Percentiles rank a stretch among this genome's conserved stretches.
Evolutionary conservation across 208 protist species (phyloP).

Genomic region (Blastocrithidia nonstop): DNA sequence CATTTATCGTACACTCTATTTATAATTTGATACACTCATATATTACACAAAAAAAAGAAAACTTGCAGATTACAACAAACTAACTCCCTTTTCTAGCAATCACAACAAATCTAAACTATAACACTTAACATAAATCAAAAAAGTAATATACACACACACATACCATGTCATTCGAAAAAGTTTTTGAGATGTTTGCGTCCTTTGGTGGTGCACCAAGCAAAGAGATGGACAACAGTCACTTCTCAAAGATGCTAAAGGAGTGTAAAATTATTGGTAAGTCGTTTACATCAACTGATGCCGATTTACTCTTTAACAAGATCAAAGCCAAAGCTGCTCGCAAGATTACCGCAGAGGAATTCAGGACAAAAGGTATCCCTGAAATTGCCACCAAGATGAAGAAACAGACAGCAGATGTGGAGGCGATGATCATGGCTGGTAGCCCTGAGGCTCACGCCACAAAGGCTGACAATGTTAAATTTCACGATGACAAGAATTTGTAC

Average conservation of each 20-base stretch:
- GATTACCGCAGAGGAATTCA: conserved; percentile 64
- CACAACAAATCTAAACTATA: not conserved
- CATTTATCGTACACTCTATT: too few species aligned
- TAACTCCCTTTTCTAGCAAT: too few species aligned
- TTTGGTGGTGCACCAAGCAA: conserved; percentile 69
- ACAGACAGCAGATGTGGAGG: conserved; percentile 38
- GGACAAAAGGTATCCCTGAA: conserved; percentile 51
- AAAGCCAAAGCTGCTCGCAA: conserved; percentile 82
- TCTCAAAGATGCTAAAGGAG: conserved; percentile 87
- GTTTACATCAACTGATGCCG: conserved; percentile 80
- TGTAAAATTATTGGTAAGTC: conserved; percentile 78
- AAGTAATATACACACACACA: not conserved
- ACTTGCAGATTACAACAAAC: too few species aligned
- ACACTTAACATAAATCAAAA: not conserved
- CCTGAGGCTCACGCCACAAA: conserved; percentile 66
- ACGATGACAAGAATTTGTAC: conserved; percentile 84
- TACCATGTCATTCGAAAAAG: conserved; percentile 17
- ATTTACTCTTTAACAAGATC: conserved; percentile 84
- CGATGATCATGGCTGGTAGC: conserved; percentile 20
- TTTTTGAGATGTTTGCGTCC: conserved; percentile 76
- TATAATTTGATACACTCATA: too few species aligned
- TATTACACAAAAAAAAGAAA: too few species aligned
- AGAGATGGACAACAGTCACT: conserved; percentile 85
- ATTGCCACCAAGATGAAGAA: conserved; percentile 81
- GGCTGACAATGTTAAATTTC: conserved; percentile 74